Base-by-base conservation (phyloP, 805 yeast species). In the Lipomyces chichibuensis region DNA sequence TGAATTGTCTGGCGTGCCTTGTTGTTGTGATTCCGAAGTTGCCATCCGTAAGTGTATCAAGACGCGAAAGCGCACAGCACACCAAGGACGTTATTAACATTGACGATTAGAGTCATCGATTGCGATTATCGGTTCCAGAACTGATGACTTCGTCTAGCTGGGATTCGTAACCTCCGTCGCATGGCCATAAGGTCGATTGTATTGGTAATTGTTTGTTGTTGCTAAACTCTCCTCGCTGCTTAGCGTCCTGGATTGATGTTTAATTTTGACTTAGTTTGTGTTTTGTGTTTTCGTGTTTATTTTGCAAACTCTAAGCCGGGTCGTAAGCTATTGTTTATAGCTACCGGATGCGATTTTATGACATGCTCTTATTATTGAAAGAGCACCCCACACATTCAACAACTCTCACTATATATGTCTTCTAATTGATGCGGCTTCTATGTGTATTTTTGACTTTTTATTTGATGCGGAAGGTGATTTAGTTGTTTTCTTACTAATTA, bases 11-110 rank as follows among this genome's bases (percentile, higher is more conserved):
- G 57, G 88, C 94, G 60, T 91, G 97, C 75, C 81, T 93, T 62
- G 82, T 92, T 71, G 97, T 92, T 35, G 97, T 94, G 46, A 84
- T 94, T 57, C 98, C 99, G 62, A 94, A 94, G 77, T 83, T 94
- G 73, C 97, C 98, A 27, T 70, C 71, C 14, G 74, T 70, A 62
- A 13, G 73, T 57, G 29, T 35, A 17, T 37, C 39, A 11, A 37
- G 39, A 37, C 14, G 1, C 1, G 2, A 29, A 13, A 20, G 23
- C 23, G 17, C 23, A 25, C 20, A 1, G 9, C 14, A 7, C 56
- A 32, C 17, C 39, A 11, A 23, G 32, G 14, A 14, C 33, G 13
- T 17, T 29, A 32, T 56, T 49, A 32, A 20, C 59, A 62, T 3
- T 11, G 20, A 8, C 20, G 14, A 14, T 23, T 46, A 69, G 72